Conservation (phyloP, 441 rosid species). For the Bruguiera hainesii region DNA sequence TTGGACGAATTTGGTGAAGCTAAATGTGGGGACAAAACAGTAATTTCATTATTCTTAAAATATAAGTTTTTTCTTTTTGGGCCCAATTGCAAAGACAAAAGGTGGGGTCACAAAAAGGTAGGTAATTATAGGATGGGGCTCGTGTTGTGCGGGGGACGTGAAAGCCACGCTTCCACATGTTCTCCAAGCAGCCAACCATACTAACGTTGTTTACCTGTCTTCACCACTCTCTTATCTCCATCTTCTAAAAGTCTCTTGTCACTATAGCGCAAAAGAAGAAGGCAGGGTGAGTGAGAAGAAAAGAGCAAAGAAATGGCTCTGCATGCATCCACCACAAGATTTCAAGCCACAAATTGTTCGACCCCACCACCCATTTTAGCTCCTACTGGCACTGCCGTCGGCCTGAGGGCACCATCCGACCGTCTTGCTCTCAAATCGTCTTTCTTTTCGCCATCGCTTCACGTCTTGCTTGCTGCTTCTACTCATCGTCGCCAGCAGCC, state of each 20-base stretch:
- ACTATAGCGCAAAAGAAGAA: not conserved
- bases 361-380: conserved; percentile 24
- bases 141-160: conserved; percentile 35
- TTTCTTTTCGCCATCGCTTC: conserved; percentile 44
- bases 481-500: conserved; percentile 5
- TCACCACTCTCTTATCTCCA: conserved; percentile 28
- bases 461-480: conserved; percentile 32
- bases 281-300: not conserved
- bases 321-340: conserved; percentile 25
- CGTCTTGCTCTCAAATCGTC: conserved; percentile 49
- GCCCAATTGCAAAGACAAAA: not conserved
- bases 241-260: conserved; percentile 7
- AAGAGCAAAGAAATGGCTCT: conserved; percentile 28
- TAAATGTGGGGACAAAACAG: no score
- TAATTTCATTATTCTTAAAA: no score
- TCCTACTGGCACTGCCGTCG: conserved; percentile 32
- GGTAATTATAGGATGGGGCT: not conserved
- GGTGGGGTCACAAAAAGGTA: conserved; percentile 1
- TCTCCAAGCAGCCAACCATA: conserved; percentile 13
- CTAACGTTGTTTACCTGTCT: not conserved
- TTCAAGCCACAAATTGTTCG: conserved; percentile 23
- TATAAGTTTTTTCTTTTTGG: no score
- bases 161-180: conserved; percentile 49
- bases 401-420: conserved; percentile 35
- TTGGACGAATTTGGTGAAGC: no score